These are phyloP conservation scores for Venturia effusa DNA, from an alignment of 2,329 filamentous ascomycete genomes.

Conservation along the genomic window DNA sequence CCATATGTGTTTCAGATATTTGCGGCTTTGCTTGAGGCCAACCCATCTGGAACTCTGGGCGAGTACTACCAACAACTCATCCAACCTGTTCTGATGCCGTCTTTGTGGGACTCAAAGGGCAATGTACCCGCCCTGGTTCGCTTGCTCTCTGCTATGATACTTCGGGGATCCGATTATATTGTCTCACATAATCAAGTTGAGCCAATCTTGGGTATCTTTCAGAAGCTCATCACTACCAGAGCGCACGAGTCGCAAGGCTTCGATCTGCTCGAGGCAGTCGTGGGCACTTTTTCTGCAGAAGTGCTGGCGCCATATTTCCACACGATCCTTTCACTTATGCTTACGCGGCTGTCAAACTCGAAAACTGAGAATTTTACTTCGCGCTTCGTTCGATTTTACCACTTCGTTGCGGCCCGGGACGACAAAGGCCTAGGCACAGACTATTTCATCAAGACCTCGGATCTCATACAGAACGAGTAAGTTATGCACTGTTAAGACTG, in stretches of 20 bases:
- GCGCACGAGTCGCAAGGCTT: slow-evolving; percentile 79
- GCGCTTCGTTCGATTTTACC: slow-evolving; percentile 88
- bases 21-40: slow-evolving; percentile 78
- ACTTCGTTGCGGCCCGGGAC: slow-evolving; percentile 71
- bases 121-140: slow-evolving; percentile 88
- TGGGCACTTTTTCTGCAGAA: slow-evolving; percentile 62
- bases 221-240: slow-evolving; percentile 73
- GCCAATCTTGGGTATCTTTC: slow-evolving; percentile 88
- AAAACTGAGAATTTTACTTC: slow-evolving; percentile 77
- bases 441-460: slow-evolving; percentile 79
- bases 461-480: slow-evolving; percentile 62
- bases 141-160: slow-evolving; percentile 72
- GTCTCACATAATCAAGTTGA: slow-evolving; percentile 71
- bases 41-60: slow-evolving; percentile 67
- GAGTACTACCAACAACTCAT: slow-evolving; percentile 73
- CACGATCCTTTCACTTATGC: slow-evolving; percentile 69
- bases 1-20: slow-evolving; percentile 96
- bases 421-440: slow-evolving; percentile 82
- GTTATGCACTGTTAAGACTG: slow-evolving; percentile 16
- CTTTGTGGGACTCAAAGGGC: slow-evolving; percentile 82
- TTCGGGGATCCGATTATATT: slow-evolving; percentile 63
- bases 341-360: slow-evolving; percentile 59
- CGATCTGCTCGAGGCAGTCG: slow-evolving; percentile 74
- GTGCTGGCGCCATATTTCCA: slow-evolving; percentile 68
- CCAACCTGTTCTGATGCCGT: slow-evolving; percentile 65